Conservation (phyloP, 163 green algal genomes). For the Scenedesmus sp. region DNA sequence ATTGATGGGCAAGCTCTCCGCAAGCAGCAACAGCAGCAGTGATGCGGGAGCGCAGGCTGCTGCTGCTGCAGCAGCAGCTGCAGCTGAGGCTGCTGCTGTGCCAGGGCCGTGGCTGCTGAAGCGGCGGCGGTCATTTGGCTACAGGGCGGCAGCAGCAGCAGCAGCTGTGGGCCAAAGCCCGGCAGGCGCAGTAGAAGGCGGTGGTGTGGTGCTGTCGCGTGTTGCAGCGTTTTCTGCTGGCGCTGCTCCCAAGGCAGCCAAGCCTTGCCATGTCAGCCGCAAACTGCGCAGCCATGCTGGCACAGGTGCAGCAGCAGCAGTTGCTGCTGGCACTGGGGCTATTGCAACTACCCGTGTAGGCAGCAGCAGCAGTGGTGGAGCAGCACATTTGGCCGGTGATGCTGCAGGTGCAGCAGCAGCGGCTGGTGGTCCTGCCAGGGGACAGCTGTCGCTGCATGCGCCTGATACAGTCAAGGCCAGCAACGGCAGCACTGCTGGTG, state of each 20-base stretch:
- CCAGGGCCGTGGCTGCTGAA: background rate
- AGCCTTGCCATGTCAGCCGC: background rate
- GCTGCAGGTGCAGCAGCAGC: background rate
- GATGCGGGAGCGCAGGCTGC: background rate
- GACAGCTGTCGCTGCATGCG: background rate
- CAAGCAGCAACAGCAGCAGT: slow-evolving; percentile 3
- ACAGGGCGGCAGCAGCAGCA: background rate
- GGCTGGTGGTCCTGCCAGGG: background rate
- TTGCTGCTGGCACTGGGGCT: background rate
- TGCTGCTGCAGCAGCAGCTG: background rate
- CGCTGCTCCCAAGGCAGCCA: background rate
- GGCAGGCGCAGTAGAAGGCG: background rate
- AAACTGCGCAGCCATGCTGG: background rate
- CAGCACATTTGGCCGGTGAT: background rate
- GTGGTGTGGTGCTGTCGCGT: background rate
- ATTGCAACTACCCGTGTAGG: background rate
- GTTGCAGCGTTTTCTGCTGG: background rate
- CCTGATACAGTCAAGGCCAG: background rate
- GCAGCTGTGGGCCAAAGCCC: background rate
- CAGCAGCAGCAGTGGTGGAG: background rate
- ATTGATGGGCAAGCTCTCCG: background rate
- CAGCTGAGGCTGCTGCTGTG: background rate
- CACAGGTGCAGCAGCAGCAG: background rate
- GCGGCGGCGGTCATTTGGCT: background rate
- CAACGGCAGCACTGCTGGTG: background rate